Evolutionary conservation across 2,329 filamentous ascomycete genomes (phyloP), one percentile per base, ranked within the genome.

Genomic region (Orbilia brochopaga): DNA sequence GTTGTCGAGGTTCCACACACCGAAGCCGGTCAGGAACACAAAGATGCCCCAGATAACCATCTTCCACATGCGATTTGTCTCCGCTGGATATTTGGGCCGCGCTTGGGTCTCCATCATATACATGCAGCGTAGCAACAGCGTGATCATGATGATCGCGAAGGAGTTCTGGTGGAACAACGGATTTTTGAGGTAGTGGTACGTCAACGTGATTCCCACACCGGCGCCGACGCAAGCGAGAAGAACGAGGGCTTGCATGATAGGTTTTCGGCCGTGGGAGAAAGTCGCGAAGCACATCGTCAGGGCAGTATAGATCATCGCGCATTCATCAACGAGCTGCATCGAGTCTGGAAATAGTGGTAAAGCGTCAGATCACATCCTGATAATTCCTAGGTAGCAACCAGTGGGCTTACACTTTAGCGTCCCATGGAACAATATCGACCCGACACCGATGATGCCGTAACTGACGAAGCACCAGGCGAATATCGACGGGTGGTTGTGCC

Each of bases 161-260:
- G 88, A 88, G 72, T 86, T 87, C 78, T 95, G 90, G 80, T 95
- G 91, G 79, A 95, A 95, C 0, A 86, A 82, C 0, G 91, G 90
- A 74, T 95, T 88, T 78, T 92, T 90, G 15, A 92, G 86, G 73
- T 90, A 86, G 77, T 92, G 89, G 79, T 96, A 96, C 79, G 89
- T 86, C 44, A 89, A 82, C 13, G 91, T 94, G 78, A 95, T 92
- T n/a, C 85, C 83, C 30, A 88, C 78, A 8, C 79, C 79, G 4
- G 86, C 77, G 8, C 90, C 82, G 13, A 81, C 82, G 2, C 87
- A 44, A 6, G 83, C 90, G 7, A 92, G 81, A 11, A 83, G 66
- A 0, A 82, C 75, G 24, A 67, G 17, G 10, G 27, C 53, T 0
- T 85, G 83, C 69, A 85, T 82, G 2, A 74, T 76, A 10, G 78